Base-by-base conservation (phyloP, 2,329 filamentous ascomycete species). In the Aspergillus ustus region DNA sequence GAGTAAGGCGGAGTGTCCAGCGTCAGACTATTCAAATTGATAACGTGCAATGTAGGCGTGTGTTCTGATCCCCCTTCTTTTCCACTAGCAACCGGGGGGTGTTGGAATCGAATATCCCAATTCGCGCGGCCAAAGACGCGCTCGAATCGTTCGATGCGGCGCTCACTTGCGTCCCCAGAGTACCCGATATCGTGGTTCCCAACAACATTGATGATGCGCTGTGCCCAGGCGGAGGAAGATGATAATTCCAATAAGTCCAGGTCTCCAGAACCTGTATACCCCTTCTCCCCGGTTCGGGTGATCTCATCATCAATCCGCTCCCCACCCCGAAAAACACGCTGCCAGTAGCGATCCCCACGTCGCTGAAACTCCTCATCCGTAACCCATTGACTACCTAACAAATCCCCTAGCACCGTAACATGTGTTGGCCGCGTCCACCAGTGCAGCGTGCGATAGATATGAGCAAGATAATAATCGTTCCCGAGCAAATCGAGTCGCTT, bases 181-280 rank as follows among this genome's bases (percentile, higher is more conserved):
- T 99, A 99, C 37, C 95, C 95, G 71, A 99, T 89, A 75, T 99
- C 95, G 74, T 99, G 95, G 72, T 99, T 99, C 1, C 95, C 95
- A 0, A 89, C 93, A 28, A 98, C 87, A 68, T 97, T 96, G 74
- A 99, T 92, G 65, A 97, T 83, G 59, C 90, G 86, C 45, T 82
- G 84, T n/a, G 83, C 78, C 95, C 95, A 98, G 2, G 77, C 76
- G 6, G 81, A 77, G 63, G 83, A 78, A 7, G 80, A 77, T 62
- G 83, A 78, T 6, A 78, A 63, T 11, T 67, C 58, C 52, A 67
- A 20, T 5, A 20, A 45, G 31, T 37, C 19, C 8, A 9, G 15
- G 28, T 40, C 7, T 13, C 44, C 37, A 40, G 8, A 9, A 1
- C 31, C 28, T 15, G 29, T 88, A 82, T 19, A 67, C 4, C 60